These are phyloP conservation scores for Astrephomene gubernaculifera DNA, from an alignment of 139 green algal genomes.

Conservation along the genomic window DNA sequence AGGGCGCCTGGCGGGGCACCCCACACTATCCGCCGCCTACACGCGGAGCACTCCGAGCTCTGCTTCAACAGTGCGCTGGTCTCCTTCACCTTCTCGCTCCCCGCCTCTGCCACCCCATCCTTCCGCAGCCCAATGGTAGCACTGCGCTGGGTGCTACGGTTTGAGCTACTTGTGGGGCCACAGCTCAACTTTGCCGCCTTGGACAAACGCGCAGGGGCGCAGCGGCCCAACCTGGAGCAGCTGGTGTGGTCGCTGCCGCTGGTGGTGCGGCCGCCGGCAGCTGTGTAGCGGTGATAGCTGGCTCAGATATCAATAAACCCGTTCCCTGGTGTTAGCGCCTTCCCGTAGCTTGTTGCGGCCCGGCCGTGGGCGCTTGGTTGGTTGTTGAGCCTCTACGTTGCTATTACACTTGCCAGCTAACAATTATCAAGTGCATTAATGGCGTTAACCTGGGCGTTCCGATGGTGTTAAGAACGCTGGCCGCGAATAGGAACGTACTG, in stretches of 20 bases:
- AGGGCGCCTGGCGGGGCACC: background rate
- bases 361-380: too few species aligned
- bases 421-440: too few species aligned
- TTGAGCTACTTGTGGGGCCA: constrained; percentile 74
- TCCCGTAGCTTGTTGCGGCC: too few species aligned
- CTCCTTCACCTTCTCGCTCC: constrained; percentile 85
- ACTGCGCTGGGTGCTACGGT: constrained; percentile 81
- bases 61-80: constrained; percentile 70
- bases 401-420: too few species aligned
- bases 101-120: constrained; percentile 68
- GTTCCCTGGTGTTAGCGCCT: too few species aligned
- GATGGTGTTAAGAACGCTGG: too few species aligned
- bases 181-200: constrained; percentile 34
- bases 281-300: too few species aligned
- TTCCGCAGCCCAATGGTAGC: constrained; percentile 81
- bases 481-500: too few species aligned
- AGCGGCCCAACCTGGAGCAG: constrained; percentile 60
- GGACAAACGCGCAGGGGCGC: constrained; percentile 7
- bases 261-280: constrained; percentile 61
- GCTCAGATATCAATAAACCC: too few species aligned
- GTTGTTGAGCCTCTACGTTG: too few species aligned
- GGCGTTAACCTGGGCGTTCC: too few species aligned
- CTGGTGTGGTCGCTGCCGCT: constrained; percentile 80
- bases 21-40: constrained; percentile 68
- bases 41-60: constrained; percentile 79